phyloP scores from a whole-genome alignment of 1,284 basidiomycete genomes.

The Melampsora larici-populina region DNA sequence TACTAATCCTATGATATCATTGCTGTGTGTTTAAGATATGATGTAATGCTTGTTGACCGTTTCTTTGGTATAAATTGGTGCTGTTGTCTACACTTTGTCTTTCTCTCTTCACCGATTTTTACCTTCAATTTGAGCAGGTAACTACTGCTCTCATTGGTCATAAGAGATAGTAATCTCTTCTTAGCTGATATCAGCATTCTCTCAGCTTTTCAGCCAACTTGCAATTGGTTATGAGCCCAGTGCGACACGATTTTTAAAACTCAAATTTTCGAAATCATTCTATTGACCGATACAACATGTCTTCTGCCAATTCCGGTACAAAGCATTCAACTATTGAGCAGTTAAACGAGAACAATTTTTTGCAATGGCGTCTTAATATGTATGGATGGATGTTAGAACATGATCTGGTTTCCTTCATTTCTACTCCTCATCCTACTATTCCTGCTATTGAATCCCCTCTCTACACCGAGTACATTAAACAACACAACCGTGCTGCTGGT shows the following conservation, averaged over 20 bases:
- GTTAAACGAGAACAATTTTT: no score
- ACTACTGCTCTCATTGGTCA: no score
- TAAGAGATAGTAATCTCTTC: no score
- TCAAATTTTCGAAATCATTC: no score
- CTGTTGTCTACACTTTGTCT: no score
- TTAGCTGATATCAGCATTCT: no score
- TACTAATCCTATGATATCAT: no score
- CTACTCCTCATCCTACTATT: neutral
- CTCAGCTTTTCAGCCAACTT: neutral
- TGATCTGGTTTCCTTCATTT: neutral
- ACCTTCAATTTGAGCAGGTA: no score
- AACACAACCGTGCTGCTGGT: neutral
- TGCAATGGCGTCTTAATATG: neutral
- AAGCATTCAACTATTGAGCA: neutral
- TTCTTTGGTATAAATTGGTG: no score
- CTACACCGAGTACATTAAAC: neutral
- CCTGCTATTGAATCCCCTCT: neutral
- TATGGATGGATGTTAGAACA: neutral
- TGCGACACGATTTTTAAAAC: neutral
- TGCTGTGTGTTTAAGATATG: no score
- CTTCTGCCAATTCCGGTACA: neutral
- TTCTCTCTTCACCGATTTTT: no score
- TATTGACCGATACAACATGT: neutral
- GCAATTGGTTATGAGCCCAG: neutral
- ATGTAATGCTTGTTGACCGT: no score